Conservation (phyloP, 2,329 filamentous ascomycete species). For the Ophiosphaerella narmari region DNA sequence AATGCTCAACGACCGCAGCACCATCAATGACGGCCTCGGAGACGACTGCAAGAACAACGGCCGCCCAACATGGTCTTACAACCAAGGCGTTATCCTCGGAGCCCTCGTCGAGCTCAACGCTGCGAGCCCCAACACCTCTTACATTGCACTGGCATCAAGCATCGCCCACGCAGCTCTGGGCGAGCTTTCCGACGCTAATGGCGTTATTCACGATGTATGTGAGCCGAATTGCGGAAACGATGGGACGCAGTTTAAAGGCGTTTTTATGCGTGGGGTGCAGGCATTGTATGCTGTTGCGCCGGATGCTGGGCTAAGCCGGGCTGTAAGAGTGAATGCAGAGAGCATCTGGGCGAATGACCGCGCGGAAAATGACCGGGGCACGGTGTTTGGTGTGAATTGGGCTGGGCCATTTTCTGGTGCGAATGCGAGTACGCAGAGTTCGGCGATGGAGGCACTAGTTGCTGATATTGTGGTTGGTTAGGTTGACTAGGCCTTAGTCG, state of each 20-base stretch:
- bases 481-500: not conserved
- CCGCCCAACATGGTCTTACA: conserved; percentile 57
- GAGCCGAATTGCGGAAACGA: conserved; percentile 47
- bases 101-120: conserved; percentile 60
- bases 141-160: conserved; percentile 41
- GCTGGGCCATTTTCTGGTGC: conserved; percentile 60
- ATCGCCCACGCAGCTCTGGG: conserved; percentile 48
- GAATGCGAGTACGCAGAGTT: conserved; percentile 65
- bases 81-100: conserved; percentile 65
- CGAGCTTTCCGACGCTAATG: conserved; percentile 42
- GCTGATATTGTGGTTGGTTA: conserved; percentile 53
- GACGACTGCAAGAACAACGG: conserved; percentile 59
- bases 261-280: conserved; percentile 69
- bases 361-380: conserved; percentile 49
- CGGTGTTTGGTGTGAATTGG: conserved; percentile 68
- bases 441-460: conserved; percentile 69
- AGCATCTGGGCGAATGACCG: conserved; percentile 67
- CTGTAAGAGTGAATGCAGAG: conserved; percentile 66
- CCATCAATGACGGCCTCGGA: conserved; percentile 60
- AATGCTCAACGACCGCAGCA: conserved; percentile 54
- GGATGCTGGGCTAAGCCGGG: conserved; percentile 55
- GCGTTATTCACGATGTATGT: conserved; percentile 50
- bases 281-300: conserved; percentile 60
- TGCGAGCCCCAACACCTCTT: conserved; percentile 44
- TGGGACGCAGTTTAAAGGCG: conserved; percentile 71